Percentiles rank a stretch among this genome's conserved stretches.
Conservation (phyloP, 345 rosid species). For the Cardamine chenopodiifolia region DNA sequence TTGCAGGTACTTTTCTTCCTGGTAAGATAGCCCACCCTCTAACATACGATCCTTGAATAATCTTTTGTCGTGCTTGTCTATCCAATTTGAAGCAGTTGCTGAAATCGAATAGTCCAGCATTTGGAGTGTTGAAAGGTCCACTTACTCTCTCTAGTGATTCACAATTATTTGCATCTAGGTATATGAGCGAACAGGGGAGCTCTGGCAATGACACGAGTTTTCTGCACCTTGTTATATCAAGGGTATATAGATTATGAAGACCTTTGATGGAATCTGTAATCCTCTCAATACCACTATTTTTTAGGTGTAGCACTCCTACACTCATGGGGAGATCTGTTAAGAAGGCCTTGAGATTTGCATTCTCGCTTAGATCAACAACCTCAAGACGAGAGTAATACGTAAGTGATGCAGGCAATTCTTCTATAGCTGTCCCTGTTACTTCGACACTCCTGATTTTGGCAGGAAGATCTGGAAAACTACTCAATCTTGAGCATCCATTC, state of each 20-base stretch:
- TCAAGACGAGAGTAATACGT: background rate
- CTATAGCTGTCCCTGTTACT: accelerated
- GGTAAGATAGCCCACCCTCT: accelerated
- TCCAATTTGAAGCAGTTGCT: background rate
- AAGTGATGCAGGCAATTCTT: background rate
- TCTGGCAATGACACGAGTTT: background rate
- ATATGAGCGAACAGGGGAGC: background rate
- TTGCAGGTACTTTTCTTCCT: background rate
- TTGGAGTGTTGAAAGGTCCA: background rate
- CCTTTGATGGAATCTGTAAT: background rate
- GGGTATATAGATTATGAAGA: background rate
- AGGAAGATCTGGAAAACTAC: background rate
- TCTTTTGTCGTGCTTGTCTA: background rate
- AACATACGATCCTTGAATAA: background rate
- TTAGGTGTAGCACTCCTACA: accelerated
- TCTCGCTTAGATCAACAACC: background rate
- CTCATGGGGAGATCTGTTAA: background rate
- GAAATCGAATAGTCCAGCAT: background rate
- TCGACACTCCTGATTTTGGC: accelerated
- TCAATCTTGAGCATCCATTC: background rate
- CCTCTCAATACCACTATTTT: background rate
- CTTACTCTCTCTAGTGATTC: background rate
- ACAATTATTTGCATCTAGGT: accelerated
- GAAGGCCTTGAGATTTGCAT: background rate
- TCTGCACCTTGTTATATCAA: background rate